Base-by-base conservation (phyloP, 75 land plant species). In the Cupressus sempervirens region DNA sequence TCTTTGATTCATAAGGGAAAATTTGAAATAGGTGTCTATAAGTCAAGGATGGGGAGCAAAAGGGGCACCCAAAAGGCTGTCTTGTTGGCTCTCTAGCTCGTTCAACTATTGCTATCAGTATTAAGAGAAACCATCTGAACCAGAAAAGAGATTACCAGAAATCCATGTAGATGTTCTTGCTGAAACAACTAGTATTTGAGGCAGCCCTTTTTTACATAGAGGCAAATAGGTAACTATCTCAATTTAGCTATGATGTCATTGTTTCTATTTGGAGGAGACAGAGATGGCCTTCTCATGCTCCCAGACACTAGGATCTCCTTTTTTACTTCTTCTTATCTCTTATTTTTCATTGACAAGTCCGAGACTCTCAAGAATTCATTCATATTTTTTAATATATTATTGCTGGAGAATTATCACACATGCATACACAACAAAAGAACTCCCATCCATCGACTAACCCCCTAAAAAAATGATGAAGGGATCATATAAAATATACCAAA, bases 1-100 rank as follows among this genome's bases (percentile, higher is more conserved):
- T 16, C 62, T 56, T 4, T 3, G 62, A 56, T 56, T 13, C 62
- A 18, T 23, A 20, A 16, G 16, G 62, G 3, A 56, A 76, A 16
- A 43, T n/a, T n/a, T 0, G 26, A 76, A 76, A 36, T 76, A 34
- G 40, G 14, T 36, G 7, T 15, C 32, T 76, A 3, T 4, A 13
- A 14, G 8, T 20, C 20, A 26, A 20, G 29, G 46, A 40, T 43
- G 82, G 26, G 88, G 85, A 20, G 83, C 85, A 43, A 94, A 84
- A 26, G 95, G 90, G 13, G 92, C 83, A 48, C 98, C 98, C 79
- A 96, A 90, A 26, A 96, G 90, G 65, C 89, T 91, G 65, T 92
- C 93, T 80, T 93, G 94, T 91, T 96, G 98, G 77, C 89, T 73
- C 91, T 96, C 98, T 43, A 93, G 88, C 58, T 96, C 96, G 85